Percentiles rank a stretch among this genome's conserved stretches.
Conservation (phyloP, 192 early-diverging fungal species). For the Backusella tuberculispora region DNA sequence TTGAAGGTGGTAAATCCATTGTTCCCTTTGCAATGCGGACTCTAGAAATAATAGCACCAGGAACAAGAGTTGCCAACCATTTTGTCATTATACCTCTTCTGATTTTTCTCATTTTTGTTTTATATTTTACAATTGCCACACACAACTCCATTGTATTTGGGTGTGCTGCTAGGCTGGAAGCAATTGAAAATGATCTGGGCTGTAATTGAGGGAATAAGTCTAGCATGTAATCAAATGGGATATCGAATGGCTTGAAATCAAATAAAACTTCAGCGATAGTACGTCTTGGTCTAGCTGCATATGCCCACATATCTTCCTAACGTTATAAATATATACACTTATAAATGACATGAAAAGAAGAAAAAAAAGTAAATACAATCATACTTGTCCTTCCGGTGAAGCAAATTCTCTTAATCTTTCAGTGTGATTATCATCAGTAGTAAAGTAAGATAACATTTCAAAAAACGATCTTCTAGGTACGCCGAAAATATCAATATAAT, state of each 20-base stretch:
- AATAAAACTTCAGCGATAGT: constrained; percentile 83
- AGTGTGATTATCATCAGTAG: constrained; percentile 63
- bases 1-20: constrained; percentile 63
- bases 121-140: constrained; percentile 87
- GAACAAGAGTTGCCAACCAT: constrained; percentile 60
- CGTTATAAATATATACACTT: constrained; percentile 8
- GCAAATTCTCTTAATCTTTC: constrained; percentile 86
- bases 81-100: constrained; percentile 84
- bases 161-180: constrained; percentile 60
- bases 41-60: constrained; percentile 44
- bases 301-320: constrained; percentile 87
- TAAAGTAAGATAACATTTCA: constrained; percentile 83
- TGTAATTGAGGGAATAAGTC: constrained; percentile 85
- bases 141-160: constrained; percentile 68
- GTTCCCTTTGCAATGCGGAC: constrained; percentile 67
- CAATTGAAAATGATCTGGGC: constrained; percentile 86
- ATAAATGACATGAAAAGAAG: neutral
- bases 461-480: constrained; percentile 92
- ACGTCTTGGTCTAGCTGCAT: constrained; percentile 79
- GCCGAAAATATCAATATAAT: constrained; percentile 83
- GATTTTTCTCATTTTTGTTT: constrained; percentile 73
- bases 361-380: neutral
- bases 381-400: constrained; percentile 71
- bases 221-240: constrained; percentile 79
- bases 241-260: constrained; percentile 78